These are phyloP conservation scores for Athelia sp. DNA, from an alignment of 1,284 basidiomycete genomes.

Conservation along the genomic window DNA sequence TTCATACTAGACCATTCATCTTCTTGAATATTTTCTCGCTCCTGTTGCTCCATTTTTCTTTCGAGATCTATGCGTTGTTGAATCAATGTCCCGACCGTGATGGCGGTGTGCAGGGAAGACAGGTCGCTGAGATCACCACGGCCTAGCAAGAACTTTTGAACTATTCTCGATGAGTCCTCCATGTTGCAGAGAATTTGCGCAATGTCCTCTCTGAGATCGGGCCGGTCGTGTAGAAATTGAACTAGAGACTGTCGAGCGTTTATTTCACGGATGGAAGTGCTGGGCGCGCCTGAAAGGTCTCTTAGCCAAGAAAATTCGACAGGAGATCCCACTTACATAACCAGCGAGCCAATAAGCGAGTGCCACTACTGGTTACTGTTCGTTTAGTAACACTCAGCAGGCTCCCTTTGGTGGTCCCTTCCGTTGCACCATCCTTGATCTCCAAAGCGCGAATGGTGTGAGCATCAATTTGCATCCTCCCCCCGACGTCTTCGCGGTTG, in stretches of 20 bases:
- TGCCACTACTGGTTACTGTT: constrained; percentile 78
- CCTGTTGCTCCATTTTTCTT: constrained; percentile 42
- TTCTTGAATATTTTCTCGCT: constrained; percentile 23
- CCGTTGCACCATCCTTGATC: constrained; percentile 73
- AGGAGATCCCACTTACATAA: constrained; percentile 49
- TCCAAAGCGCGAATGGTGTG: constrained; percentile 89
- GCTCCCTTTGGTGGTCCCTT: constrained; percentile 72
- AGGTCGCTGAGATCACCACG: constrained; percentile 69
- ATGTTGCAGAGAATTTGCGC: constrained; percentile 49
- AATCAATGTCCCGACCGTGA: constrained; percentile 54
- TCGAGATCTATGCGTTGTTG: constrained; percentile 49
- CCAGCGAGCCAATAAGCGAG: constrained; percentile 72
- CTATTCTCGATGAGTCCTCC: constrained; percentile 74
- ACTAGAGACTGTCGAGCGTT: constrained; percentile 75
- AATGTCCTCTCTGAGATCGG: constrained; percentile 69
- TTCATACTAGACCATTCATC: constrained; percentile 54
- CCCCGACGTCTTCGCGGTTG: constrained; percentile 48
- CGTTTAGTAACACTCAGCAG: constrained; percentile 75
- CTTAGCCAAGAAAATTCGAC: constrained; percentile 2
- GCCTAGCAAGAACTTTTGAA: constrained; percentile 74
- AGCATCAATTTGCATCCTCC: constrained; percentile 85
- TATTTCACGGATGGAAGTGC: constrained; percentile 72
- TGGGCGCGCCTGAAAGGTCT: constrained; percentile 67
- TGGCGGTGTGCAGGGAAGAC: constrained; percentile 54
- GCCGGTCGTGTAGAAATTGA: constrained; percentile 63